These are phyloP conservation scores for Alnus rubra DNA, from an alignment of 306 rosid species.

Conservation along the genomic window DNA sequence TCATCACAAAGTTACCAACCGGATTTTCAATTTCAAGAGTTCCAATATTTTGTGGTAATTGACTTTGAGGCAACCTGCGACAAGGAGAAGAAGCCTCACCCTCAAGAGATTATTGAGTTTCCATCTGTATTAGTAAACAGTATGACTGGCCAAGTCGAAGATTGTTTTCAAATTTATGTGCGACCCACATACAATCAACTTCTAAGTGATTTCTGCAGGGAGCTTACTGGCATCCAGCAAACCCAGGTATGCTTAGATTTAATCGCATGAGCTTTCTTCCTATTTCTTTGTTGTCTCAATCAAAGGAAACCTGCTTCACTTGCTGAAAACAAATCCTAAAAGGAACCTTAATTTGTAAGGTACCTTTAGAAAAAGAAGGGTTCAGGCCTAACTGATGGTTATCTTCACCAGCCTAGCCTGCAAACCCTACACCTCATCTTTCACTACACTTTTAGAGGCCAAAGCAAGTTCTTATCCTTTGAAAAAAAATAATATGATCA, in stretches of 20 bases:
- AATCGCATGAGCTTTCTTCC: neutral
- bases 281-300: neutral
- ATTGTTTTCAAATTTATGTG: slow-evolving; percentile 32
- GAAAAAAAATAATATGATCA: neutral
- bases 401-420: neutral
- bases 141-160: slow-evolving; percentile 30
- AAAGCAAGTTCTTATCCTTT: neutral
- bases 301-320: neutral
- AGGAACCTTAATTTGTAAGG: neutral
- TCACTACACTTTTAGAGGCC: neutral
- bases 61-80: slow-evolving; percentile 41
- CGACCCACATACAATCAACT: slow-evolving; percentile 28
- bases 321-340: neutral
- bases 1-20: slow-evolving; percentile 19
- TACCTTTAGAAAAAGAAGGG: neutral
- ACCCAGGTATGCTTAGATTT: slow-evolving; percentile 16
- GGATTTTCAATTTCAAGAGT: slow-evolving; percentile 25
- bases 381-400: neutral
- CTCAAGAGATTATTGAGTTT: slow-evolving; percentile 34
- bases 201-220: slow-evolving; percentile 31
- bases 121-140: slow-evolving; percentile 34
- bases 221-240: slow-evolving; percentile 37
- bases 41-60: slow-evolving; percentile 35
- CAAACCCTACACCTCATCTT: neutral
- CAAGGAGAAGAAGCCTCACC: slow-evolving; percentile 26